Evolutionary conservation across 805 yeast species (phyloP), one percentile per base, ranked within the genome.

Genomic region (Candida piceae): DNA sequence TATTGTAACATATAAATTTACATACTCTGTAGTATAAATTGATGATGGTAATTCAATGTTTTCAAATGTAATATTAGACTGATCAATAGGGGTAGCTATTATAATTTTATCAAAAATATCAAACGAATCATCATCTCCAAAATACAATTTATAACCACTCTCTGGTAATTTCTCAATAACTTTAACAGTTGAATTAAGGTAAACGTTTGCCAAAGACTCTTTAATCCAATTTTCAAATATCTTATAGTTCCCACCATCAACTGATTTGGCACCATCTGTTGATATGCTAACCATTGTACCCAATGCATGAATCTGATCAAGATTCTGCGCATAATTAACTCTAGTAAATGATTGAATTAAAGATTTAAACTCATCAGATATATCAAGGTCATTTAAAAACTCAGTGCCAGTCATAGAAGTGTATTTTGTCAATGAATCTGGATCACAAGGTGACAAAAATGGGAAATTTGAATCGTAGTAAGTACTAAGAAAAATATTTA

Each of bases 231-330:
- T 48, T 19, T 65, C 63, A 45, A 72, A 72, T 13, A 72, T 63
- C 36, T 52, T 54, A 48, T 57, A 64, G 42, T 71, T 72, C 5
- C 78, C 78, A 5, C 76, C 76, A 3, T 50, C 45, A 3, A 72
- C 62, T 4, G 53, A 44, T 9, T 44, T 37, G 2, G 65, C 63
- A 10, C 56, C 61, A 2, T 53, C 53, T 0, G 73, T 67, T 3
- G 70, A 61, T 18, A 68, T 22, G 10, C 67, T 53, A 12, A 71
- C 70, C 19, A 63, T 33, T 1, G 67, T 55, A 1, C 66, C 76
- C 15, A 71, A 41, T 0, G 64, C 67, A 37, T 70, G 73, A n/a
- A 70, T 60, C n/a, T 63, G 53, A 31, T 60, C 49, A 7, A 68
- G 33, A 37, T 67, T 55, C 17, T 63, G 67, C 2, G 67, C 65